phyloP scores from a whole-genome alignment of 805 yeast species.

The Candida maesae region DNA sequence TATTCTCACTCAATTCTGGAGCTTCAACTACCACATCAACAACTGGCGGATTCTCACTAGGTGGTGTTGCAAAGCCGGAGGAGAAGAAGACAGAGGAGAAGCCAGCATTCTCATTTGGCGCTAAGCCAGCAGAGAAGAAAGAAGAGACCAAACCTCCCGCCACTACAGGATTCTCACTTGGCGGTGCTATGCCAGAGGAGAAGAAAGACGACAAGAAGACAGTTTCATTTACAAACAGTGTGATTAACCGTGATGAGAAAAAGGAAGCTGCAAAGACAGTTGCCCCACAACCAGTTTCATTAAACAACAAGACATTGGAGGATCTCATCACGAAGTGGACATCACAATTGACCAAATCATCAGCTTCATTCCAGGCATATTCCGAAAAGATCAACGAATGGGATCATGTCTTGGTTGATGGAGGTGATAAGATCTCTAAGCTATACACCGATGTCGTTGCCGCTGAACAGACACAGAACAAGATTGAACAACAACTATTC shows the following conservation, averaged over 20 bases:
- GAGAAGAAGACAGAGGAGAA: too few species aligned
- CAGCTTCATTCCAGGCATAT: conserved; percentile 70
- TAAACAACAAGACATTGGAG: conserved; percentile 88
- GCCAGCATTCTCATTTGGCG: conserved; percentile 33
- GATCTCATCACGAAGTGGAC: conserved; percentile 95
- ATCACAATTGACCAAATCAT: conserved; percentile 68
- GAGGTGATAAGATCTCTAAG: conserved; percentile 80
- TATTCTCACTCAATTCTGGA: too few species aligned
- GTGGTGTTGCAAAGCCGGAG: too few species aligned
- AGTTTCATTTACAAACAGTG: conserved; percentile 26
- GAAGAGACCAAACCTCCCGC: conserved; percentile 16
- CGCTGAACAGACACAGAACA: conserved; percentile 81
- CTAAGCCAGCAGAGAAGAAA: conserved; percentile 17
- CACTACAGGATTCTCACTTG: conserved; percentile 25
- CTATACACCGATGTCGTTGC: conserved; percentile 71
- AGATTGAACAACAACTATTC: conserved; percentile 80
- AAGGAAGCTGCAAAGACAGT: conserved; percentile 49
- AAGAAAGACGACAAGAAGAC: conserved; percentile 25
- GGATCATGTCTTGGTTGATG: conserved; percentile 80
- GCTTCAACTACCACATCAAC: too few species aligned
- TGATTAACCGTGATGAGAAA: conserved; percentile 25
- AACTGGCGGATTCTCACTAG: too few species aligned
- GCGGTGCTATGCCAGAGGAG: conserved; percentile 17
- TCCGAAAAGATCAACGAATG: conserved; percentile 74
- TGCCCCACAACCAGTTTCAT: conserved; percentile 65